Base-by-base conservation (phyloP, 2,329 filamentous ascomycete genomes). In the Rutstroemia sp. region DNA sequence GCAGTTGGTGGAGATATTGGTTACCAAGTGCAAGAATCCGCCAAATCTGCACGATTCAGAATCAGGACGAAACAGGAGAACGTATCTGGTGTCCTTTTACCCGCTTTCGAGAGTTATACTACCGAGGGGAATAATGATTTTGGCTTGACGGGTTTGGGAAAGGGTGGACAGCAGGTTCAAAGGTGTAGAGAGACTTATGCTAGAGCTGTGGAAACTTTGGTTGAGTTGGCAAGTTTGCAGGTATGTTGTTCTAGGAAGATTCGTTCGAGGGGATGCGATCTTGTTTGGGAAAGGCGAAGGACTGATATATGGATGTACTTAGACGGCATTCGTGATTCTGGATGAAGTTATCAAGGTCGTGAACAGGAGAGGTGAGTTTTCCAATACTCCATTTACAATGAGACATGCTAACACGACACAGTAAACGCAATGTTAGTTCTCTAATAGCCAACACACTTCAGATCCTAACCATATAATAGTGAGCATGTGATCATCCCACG, bases 331-430 rank as follows among this genome's bases (percentile, higher is more conserved):
- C 71, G 90, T 99, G 48, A 97, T 97, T 63, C 74, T 99, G 59
- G 94, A 99, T 71, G 94, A 99, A 73, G 94, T 99, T 57, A 99
- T 99, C 76, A 99, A 99, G 77, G 91, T 97, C 25, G 94, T 99
- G 55, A 99, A 99, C 72, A 84, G 94, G 69, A 87, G 94, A 89
- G 87, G 87, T 88, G 73, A 70, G 77, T 70, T 48, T 3, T 10
- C 27, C 16, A 36, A 48, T 10, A 19, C 42, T n/a, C 45, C 42
- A 2, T 23, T 23, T 23, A 23, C 2, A 16, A 30, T 25, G 25
- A 12, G 49, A 71, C 27, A 59, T 48, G 36, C 60, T 65, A 61
- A 66, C 47, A 45, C 9, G 54, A 61, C 19, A 47, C 57, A 89
- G 92, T 97, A 17, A 96, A 96, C 70, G 92, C 92, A 57, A 96